phyloP scores from a whole-genome alignment of 163 green algal species.

The Chlamydomonas reinhardtii region DNA sequence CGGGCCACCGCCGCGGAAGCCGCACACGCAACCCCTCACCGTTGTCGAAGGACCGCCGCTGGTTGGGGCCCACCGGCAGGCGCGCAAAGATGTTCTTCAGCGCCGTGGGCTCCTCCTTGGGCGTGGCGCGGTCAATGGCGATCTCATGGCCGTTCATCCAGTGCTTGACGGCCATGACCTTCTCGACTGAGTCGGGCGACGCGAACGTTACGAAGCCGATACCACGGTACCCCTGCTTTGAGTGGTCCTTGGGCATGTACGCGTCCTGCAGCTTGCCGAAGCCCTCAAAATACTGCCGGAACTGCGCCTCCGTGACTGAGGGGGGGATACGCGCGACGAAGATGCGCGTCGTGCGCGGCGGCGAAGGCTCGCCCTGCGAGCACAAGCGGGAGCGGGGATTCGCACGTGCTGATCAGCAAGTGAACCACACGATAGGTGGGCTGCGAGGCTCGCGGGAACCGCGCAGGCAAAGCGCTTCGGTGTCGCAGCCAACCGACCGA shows the following conservation, averaged over 20 bases:
- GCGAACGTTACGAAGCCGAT: conserved; percentile 94
- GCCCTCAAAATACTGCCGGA: conserved; percentile 89
- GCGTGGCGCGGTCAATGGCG: conserved; percentile 89
- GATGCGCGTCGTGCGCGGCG: conserved; percentile 81
- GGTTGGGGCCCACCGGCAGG: conserved; percentile 39
- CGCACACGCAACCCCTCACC: conserved; percentile 49
- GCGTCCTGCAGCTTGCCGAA: conserved; percentile 84
- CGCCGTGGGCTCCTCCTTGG: conserved; percentile 79
- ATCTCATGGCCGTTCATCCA: conserved; percentile 90
- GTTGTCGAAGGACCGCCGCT: conserved; percentile 74
- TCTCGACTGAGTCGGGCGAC: conserved; percentile 77
- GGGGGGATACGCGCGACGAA: conserved; percentile 92
- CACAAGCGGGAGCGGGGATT: too few species aligned
- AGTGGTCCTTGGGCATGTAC: conserved; percentile 79
- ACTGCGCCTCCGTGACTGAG: conserved; percentile 82
- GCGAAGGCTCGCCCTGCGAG: conserved; percentile 58
- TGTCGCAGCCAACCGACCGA: background rate
- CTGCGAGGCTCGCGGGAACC: too few species aligned
- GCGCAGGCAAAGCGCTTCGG: too few species aligned
- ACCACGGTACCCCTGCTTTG: conserved; percentile 80
- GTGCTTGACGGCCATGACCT: conserved; percentile 81
- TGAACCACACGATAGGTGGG: too few species aligned
- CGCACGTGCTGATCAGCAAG: background rate
- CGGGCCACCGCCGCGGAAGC: too few species aligned
- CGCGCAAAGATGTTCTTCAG: conserved; percentile 58